Base-by-base conservation (phyloP, 352 stramenopile species). In the Phytophthora megakarya region DNA sequence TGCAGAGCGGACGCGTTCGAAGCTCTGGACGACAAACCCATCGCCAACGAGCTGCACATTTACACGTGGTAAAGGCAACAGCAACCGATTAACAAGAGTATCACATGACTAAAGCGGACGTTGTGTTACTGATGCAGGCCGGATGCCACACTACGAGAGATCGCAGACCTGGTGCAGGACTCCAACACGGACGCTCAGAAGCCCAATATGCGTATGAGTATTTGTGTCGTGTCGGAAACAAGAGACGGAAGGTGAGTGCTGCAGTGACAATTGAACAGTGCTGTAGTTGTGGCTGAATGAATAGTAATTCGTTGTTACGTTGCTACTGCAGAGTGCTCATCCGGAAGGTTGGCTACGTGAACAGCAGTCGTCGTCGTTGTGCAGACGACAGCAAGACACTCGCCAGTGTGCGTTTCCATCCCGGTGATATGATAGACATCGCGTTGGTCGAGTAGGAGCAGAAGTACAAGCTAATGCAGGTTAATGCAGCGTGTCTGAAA, bases 81-180 rank as follows among this genome's bases (percentile, higher is more conserved):
- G 25, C n/a, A 35, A 15, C 3, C 33, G 18, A 7, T n/a, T n/a
- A n/a, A 12, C 30, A 35, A 35, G 30, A 35, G 5, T 32, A 35
- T 12, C 8, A 3, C 13, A 10, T 53, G n/a, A 10, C 15, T 59
- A n/a, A n/a, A n/a, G n/a, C n/a, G n/a, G n/a, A 28, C 40, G 22
- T 56, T 16, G 22, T 47, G 5, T 15, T 9, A 18, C 38, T 38
- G 12, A 1, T 42, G 21, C 53, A 89, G 80, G 83, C 75, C 77
- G 6, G 83, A 92, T 53, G 81, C 80, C 10, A 92, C 83, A 28
- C 67, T 92, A 50, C 73, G 83, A 15, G 83, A 92, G 51, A 81
- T 90, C 16, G 78, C 78, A 3, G 83, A 89, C 45, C 66, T 92
- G n/a, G 71, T 90, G 21, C 81, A 89, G 54, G 81, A 90, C 49